Evolutionary conservation across 352 stramenopile species (phyloP).

Genomic region (Phytophthora pini): DNA sequence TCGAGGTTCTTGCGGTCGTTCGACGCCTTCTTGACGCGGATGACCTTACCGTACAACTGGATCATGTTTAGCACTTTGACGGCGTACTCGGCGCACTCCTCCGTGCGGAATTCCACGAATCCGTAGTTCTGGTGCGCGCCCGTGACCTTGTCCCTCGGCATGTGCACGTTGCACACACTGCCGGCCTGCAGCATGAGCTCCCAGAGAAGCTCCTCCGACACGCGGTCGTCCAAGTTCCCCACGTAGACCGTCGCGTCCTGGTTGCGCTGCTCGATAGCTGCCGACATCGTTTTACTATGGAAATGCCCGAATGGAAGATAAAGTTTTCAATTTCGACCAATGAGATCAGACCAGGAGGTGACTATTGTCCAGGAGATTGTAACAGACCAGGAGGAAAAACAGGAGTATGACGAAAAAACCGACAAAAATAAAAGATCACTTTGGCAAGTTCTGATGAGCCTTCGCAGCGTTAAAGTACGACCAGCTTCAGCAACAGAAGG

Average conservation of each 20-base stretch:
- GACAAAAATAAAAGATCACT: too few species aligned
- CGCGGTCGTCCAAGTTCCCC: slow-evolving; percentile 96
- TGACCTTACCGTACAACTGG: slow-evolving; percentile 96
- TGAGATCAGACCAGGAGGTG: neutral
- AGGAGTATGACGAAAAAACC: too few species aligned
- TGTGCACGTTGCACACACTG: slow-evolving; percentile 97
- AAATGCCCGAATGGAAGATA: too few species aligned
- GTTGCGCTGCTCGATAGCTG: slow-evolving; percentile 90
- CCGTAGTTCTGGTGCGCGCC: slow-evolving; percentile 96
- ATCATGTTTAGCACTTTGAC: slow-evolving; percentile 99
- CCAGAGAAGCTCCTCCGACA: slow-evolving; percentile 97
- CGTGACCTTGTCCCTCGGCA: slow-evolving; percentile 98
- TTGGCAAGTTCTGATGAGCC: too few species aligned
- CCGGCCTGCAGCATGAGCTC: slow-evolving; percentile 96
- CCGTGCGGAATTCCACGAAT: slow-evolving; percentile 99
- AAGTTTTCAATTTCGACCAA: too few species aligned
- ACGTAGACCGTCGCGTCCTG: slow-evolving; percentile 99
- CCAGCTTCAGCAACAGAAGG: too few species aligned
- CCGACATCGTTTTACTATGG: slow-evolving; percentile 51
- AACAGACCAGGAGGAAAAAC: too few species aligned
- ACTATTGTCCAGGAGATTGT: too few species aligned
- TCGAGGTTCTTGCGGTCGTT: slow-evolving; percentile 96
- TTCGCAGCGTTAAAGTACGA: too few species aligned
- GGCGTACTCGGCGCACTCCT: slow-evolving; percentile 98
- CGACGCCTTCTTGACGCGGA: slow-evolving; percentile 97